Evolutionary conservation across 2,329 filamentous ascomycete genomes (phyloP).

Genomic region (Dactylellina leptospora): DNA sequence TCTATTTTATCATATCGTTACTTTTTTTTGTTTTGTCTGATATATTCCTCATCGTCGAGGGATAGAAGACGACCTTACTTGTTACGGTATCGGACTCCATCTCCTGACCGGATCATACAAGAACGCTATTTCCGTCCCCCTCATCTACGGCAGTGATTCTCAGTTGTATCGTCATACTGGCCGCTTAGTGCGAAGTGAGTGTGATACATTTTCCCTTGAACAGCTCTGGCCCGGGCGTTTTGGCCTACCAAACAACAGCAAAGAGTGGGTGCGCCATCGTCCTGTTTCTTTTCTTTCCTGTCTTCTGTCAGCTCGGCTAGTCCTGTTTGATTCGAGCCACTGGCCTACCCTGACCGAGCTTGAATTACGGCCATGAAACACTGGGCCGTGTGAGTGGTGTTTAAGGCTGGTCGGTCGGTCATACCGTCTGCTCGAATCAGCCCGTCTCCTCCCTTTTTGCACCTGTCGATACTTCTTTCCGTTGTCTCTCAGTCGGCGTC

Average conservation of each 20-base stretch:
- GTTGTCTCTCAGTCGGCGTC: conserved; percentile 14
- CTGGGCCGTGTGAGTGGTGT: conserved; percentile 52
- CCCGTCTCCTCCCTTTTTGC: conserved; percentile 21
- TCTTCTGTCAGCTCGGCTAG: conserved; percentile 43
- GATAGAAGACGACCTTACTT: conserved; percentile 28
- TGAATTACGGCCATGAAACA: conserved; percentile 38
- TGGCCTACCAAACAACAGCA: too few species aligned
- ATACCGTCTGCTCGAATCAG: conserved; percentile 40
- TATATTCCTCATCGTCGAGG: conserved; percentile 30
- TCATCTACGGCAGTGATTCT: conserved; percentile 13
- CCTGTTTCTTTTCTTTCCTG: neutral
- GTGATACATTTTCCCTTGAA: neutral
- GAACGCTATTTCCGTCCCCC: conserved; percentile 11
- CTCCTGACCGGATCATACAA: conserved; percentile 53
- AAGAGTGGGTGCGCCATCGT: conserved; percentile 19
- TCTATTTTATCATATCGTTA: conserved; percentile 10
- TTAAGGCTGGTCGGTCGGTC: conserved; percentile 52
- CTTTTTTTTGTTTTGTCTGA: conserved; percentile 27
- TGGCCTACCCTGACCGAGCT: conserved; percentile 39
- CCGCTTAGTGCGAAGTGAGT: conserved; percentile 21
- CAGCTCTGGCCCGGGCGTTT: conserved; percentile 17
- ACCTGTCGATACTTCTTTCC: conserved; percentile 2
- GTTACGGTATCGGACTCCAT: conserved; percentile 37
- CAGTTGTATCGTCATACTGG: conserved; percentile 6
- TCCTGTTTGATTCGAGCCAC: conserved; percentile 23